Evolutionary conservation across 23 red algal species (phyloP).

Genomic region (Chondrus crispus): DNA sequence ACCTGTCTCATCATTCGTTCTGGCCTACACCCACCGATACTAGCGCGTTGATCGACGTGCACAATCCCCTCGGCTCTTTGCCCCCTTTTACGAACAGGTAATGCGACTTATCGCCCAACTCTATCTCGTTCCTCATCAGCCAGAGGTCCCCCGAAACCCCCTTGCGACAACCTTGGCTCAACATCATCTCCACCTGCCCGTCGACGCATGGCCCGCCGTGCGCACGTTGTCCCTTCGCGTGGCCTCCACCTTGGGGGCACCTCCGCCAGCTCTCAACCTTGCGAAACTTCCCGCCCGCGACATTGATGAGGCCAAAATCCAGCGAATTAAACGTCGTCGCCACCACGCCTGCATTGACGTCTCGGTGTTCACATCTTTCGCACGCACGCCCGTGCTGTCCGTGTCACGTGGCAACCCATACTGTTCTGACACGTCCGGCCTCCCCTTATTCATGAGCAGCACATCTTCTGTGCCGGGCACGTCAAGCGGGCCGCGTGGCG

Average conservation of each 20-base stretch:
- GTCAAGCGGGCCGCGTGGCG: background rate
- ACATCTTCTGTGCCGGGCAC: background rate
- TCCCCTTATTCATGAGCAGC: conserved; percentile 17
- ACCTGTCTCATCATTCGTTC: no score
- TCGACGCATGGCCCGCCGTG: conserved; percentile 25
- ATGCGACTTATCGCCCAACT: background rate
- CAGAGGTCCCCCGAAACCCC: background rate
- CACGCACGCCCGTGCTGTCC: background rate
- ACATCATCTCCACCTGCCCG: conserved; percentile 30
- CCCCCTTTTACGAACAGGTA: conserved; percentile 19
- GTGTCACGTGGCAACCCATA: background rate
- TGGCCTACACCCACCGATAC: background rate
- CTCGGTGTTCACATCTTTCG: conserved; percentile 57
- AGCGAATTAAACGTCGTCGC: background rate
- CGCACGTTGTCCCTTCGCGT: conserved; percentile 12
- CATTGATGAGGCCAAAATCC: conserved; percentile 34
- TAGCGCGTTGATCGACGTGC: conserved; percentile 3
- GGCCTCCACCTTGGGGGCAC: background rate
- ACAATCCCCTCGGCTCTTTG: background rate
- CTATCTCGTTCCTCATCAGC: background rate
- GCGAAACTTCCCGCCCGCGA: conserved; percentile 5
- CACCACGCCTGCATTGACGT: background rate
- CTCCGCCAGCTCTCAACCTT: background rate
- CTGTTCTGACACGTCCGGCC: background rate
- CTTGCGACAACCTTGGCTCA: background rate